These are phyloP conservation scores for Boletellus sp. DNA, from an alignment of 768 basidiomycete species.

Conservation along the genomic window DNA sequence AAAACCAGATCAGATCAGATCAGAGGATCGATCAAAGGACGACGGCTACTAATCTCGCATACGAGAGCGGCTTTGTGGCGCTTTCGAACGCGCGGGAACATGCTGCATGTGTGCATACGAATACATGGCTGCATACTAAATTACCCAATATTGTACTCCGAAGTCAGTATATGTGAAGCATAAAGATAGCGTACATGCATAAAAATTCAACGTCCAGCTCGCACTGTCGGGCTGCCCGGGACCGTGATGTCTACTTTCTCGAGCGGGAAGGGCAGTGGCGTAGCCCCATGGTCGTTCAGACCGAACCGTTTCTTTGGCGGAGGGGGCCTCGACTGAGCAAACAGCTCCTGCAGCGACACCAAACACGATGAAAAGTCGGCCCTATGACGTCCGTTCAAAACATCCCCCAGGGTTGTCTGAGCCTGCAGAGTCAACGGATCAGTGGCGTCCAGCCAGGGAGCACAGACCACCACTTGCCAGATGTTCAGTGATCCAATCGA, in stretches of 20 bases:
- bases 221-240: slow-evolving; percentile 22
- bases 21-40: no score
- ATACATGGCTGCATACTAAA: slow-evolving; percentile 15
- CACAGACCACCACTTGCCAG: slow-evolving; percentile 14
- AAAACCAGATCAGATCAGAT: no score
- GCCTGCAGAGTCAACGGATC: slow-evolving; percentile 13
- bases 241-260: slow-evolving; percentile 16
- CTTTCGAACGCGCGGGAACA: no score
- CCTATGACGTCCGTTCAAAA: slow-evolving; percentile 1
- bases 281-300: neutral
- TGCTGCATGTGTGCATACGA: neutral
- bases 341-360: slow-evolving; percentile 20
- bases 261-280: neutral
- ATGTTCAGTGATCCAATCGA: slow-evolving; percentile 27
- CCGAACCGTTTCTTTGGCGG: slow-evolving; percentile 12
- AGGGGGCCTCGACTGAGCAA: slow-evolving; percentile 11
- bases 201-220: slow-evolving; percentile 11
- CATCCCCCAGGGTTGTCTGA: slow-evolving; percentile 14
- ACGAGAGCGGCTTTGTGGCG: no score
- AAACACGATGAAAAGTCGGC: slow-evolving; percentile 16
- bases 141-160: slow-evolving; percentile 9
- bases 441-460: neutral
- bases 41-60: no score
- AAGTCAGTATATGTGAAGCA: slow-evolving; percentile 8
- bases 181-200: slow-evolving; percentile 10